Conservation (phyloP, 1,284 basidiomycete genomes). For the Pseudozyma flocculosa region DNA sequence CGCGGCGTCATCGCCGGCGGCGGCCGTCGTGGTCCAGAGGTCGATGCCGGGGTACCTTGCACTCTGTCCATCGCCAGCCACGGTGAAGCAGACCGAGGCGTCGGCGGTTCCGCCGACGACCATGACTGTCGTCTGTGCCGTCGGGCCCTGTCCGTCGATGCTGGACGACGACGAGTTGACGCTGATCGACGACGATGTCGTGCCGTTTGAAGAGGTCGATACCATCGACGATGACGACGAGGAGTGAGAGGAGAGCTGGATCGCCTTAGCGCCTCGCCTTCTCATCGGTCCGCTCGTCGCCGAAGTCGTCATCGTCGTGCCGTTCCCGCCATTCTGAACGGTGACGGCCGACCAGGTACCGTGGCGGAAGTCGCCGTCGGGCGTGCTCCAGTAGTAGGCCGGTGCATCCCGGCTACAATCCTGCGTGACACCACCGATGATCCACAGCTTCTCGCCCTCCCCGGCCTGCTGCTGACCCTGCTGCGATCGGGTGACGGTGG, state of each 20-base stretch:
- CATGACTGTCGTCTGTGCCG: constrained; percentile 13
- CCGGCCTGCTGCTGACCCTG: too few species aligned
- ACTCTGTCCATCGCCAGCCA: constrained; percentile 2
- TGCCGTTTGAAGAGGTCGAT: constrained; percentile 20
- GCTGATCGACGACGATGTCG: neutral
- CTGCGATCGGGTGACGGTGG: constrained; percentile 11
- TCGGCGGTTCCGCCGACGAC: constrained; percentile 22
- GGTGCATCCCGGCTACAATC: constrained; percentile 38
- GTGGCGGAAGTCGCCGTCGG: constrained; percentile 10
- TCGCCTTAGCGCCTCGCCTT: constrained; percentile 17
- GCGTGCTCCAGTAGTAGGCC: constrained; percentile 30
- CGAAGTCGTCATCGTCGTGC: too few species aligned
- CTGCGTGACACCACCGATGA: constrained; percentile 47
- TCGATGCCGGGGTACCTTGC: constrained; percentile 18
- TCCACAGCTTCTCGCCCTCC: constrained; percentile 34
- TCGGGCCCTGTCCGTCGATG: too few species aligned
- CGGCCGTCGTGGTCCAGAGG: constrained; percentile 14
- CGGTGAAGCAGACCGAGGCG: constrained; percentile 8
- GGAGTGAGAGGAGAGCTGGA: too few species aligned
- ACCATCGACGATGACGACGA: too few species aligned
- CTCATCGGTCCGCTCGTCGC: constrained; percentile 4
- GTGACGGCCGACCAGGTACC: constrained; percentile 19
- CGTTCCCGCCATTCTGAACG: constrained; percentile 7
- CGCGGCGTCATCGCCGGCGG: neutral
- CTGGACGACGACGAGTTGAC: constrained; percentile 2